A percentile compares a stretch with the other conserved stretches of the same genome.
These are phyloP conservation scores for Dioszegia crocea DNA, from an alignment of 768 basidiomycete genomes.

Conservation along the genomic window DNA sequence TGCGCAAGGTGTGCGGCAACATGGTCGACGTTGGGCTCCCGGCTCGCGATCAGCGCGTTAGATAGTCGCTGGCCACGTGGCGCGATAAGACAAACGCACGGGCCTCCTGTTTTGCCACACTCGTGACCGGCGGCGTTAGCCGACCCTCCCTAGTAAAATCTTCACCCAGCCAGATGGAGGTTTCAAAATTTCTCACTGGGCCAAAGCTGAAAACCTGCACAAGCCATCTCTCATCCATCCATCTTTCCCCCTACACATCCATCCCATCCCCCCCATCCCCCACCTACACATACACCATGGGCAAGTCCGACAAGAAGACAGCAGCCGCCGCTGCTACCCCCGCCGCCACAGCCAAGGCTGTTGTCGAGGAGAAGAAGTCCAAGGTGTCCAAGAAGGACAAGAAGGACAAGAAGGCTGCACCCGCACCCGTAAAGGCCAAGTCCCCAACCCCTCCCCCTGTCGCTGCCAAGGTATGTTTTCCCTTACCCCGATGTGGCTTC, in stretches of 20 bases:
- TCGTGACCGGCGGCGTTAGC: no score
- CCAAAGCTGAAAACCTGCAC: not conserved
- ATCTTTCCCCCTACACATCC: not conserved
- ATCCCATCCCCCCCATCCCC: not conserved
- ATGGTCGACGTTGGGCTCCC: no score
- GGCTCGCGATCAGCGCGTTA: no score
- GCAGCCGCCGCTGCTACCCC: constrained; percentile 14
- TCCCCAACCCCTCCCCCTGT: not conserved
- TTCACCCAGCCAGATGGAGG: no score
- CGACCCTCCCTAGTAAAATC: no score
- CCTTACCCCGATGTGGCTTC: not conserved
- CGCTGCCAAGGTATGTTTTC: constrained; percentile 10
- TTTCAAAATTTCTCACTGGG: no score
- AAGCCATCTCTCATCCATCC: constrained; percentile 1
- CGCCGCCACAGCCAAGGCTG: constrained; percentile 36
- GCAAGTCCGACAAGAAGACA: constrained; percentile 23
- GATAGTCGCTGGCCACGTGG: no score
- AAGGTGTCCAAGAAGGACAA: constrained; percentile 40
- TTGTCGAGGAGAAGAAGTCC: constrained; percentile 35
- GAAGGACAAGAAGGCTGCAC: constrained; percentile 2
- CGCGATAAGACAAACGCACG: no score
- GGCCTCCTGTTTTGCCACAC: no score
- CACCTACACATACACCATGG: constrained; percentile 13
- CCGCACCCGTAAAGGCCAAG: not conserved
- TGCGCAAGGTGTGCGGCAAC: no score